phyloP scores from a whole-genome alignment of 208 protist species.

The Trypanosoma platydactyli region DNA sequence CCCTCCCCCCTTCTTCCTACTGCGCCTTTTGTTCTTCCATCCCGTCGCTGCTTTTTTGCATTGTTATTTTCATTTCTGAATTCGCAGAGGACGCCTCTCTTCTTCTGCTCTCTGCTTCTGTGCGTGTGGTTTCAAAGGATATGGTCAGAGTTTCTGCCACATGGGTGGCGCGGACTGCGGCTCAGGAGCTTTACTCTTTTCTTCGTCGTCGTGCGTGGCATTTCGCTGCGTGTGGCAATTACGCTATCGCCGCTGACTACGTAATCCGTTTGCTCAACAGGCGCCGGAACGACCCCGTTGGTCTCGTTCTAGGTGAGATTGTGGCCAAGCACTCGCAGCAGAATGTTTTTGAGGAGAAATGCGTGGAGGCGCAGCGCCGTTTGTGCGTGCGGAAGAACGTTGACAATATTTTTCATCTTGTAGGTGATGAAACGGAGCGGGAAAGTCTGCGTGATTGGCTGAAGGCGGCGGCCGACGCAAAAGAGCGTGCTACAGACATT shows the following conservation, averaged over 20 bases:
- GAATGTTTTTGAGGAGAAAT: conserved; percentile 52
- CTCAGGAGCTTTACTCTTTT: conserved; percentile 54
- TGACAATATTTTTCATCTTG: conserved; percentile 11
- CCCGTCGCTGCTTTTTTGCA: too few relatives aligned
- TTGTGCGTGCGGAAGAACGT: conserved; percentile 46
- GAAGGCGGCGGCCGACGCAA: neutral
- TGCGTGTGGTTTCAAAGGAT: too few relatives aligned
- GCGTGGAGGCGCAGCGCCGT: conserved; percentile 42
- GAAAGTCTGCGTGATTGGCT: conserved; percentile 5
- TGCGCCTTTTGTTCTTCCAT: too few relatives aligned
- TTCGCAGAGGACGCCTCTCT: neutral
- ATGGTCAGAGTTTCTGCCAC: conserved; percentile 48
- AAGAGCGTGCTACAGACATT: neutral
- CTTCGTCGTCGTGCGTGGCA: conserved; percentile 68
- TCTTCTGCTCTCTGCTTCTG: neutral
- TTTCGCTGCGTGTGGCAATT: conserved; percentile 53
- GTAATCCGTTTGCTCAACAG: conserved; percentile 75
- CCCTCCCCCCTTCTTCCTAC: too few relatives aligned
- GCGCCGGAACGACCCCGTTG: conserved; percentile 50
- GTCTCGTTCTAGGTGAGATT: conserved; percentile 65
- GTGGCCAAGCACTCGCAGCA: conserved; percentile 48
- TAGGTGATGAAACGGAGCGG: conserved; percentile 7
- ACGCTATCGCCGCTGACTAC: conserved; percentile 82
- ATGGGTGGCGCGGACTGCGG: conserved; percentile 39
- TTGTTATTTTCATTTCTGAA: too few relatives aligned